phyloP scores from a whole-genome alignment of 192 early-diverging fungal genomes.

The Backusella luteola region DNA sequence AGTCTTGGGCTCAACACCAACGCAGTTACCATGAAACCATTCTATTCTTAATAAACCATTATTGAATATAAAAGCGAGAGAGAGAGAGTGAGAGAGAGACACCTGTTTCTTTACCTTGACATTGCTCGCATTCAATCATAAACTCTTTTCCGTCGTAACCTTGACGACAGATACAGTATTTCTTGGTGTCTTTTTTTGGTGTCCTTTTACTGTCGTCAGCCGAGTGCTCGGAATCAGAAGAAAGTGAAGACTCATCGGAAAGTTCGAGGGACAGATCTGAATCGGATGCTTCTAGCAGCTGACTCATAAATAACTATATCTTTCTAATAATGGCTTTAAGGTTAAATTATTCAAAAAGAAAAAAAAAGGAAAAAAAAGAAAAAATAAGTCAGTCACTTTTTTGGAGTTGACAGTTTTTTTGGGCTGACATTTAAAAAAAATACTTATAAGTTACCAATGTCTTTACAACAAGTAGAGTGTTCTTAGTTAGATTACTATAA shows the following conservation, averaged over 20 bases:
- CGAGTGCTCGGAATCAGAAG: slow-evolving; percentile 24
- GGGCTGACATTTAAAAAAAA: not conserved
- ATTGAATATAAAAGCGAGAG: not conserved
- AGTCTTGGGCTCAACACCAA: slow-evolving; percentile 43
- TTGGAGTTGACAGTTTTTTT: not conserved
- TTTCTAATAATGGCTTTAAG: not conserved
- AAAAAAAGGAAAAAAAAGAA: not conserved
- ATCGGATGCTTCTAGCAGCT: slow-evolving; percentile 15
- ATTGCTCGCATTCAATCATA: slow-evolving; percentile 56
- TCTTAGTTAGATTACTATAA: no score
- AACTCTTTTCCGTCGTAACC: slow-evolving; percentile 54
- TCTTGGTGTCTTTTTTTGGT: slow-evolving; percentile 24
- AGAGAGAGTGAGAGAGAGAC: not conserved
- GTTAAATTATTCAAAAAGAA: not conserved
- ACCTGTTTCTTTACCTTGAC: slow-evolving; percentile 39
- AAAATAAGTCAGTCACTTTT: not conserved
- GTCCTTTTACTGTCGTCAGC: not conserved
- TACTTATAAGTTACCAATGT: not conserved
- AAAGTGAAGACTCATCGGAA: slow-evolving; percentile 29
- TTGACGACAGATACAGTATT: slow-evolving; percentile 52
- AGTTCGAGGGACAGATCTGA: slow-evolving; percentile 28
- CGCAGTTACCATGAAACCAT: slow-evolving; percentile 59
- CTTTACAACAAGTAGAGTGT: no score
- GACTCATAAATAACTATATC: not conserved
- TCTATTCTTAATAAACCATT: slow-evolving; percentile 29